Conservation (phyloP, 208 protist species). For the Trypanosoma brucei region DNA sequence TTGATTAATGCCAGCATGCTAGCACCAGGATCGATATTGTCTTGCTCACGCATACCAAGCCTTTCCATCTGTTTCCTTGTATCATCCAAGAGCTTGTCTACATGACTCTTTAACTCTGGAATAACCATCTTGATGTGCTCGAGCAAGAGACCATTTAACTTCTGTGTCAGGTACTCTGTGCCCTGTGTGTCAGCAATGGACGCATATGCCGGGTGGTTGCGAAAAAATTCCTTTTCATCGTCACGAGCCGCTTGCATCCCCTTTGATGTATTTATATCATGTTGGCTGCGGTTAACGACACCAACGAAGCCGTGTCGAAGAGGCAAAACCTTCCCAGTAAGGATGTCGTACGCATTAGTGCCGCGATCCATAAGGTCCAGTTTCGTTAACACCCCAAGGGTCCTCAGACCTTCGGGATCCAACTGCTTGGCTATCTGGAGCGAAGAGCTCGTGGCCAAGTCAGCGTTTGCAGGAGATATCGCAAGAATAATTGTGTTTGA, state of each 20-base stretch:
- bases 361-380: constrained; percentile 98
- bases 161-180: constrained; percentile 89
- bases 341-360: constrained; percentile 96
- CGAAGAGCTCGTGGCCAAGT: constrained; percentile 99
- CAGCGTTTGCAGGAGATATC: constrained; percentile 98
- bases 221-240: constrained; percentile 93
- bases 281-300: constrained; percentile 97
- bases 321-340: constrained; percentile 91
- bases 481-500: constrained; percentile 98
- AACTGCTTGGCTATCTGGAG: constrained; percentile 95
- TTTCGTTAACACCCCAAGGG: constrained; percentile 99
- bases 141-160: constrained; percentile 91
- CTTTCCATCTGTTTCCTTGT: constrained; percentile 89
- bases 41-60: constrained; percentile 83
- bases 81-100: constrained; percentile 82
- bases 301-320: constrained; percentile 97
- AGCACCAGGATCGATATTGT: constrained; percentile 77
- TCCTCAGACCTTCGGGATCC: constrained; percentile 97
- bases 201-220: constrained; percentile 88
- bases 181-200: constrained; percentile 81
- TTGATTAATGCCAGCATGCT: constrained; percentile 85
- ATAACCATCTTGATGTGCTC: constrained; percentile 94
- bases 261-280: constrained; percentile 94
- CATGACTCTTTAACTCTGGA: constrained; percentile 90
- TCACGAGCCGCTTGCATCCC: constrained; percentile 81